Evolutionary conservation across 176 grass and related monocot genomes (phyloP), one percentile per base, ranked within the genome.

Genomic region (Oryza meridionalis): DNA sequence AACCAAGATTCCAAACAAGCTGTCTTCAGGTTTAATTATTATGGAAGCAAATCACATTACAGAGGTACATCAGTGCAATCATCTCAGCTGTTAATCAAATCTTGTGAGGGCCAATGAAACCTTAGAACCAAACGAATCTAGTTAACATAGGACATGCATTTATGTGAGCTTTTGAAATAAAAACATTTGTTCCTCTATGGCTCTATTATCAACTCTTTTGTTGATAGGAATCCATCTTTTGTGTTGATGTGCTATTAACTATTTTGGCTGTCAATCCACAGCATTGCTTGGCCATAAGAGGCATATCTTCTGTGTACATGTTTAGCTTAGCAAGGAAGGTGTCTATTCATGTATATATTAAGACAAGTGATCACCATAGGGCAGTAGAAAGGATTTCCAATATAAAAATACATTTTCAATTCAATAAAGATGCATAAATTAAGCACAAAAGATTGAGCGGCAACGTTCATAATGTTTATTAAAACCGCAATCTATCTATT

Each of bases 41-140:
- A 31, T 72, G 25, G 21, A 73, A 86, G 78, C 66, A 65, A 65
- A 42, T 77, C 55, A 64, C 22, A 27, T 71, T 45, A 85, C 42
- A 21, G 29, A 76, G 65, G 16, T 11, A 75, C 31, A 77, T 1
- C 65, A 67, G 2, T 53, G 17, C 32, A 72, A 81, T 21, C 26
- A 77, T 84, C 72, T 37, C 71, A 44, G 40, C 78, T 68, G 47
- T 83, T 86, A 37, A 83, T 71, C 45, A 86, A 86, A 86, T 83
- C n/a, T n/a, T 40, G 16, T 9, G 29, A 73, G 4, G 6, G 29
- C 73, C 67, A 78, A 69, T 32, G 46, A 79, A 73, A 87, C 45
- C 35, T 75, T 81, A 76, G 45, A 65, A 82, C 70, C n/a, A 85
- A 85, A 53, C 6, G 63, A 53, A 32, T 77, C 84, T 66, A 50